These are phyloP conservation scores for Suhomyces tanzawaensis DNA, from an alignment of 805 yeast species.

Conservation along the genomic window DNA sequence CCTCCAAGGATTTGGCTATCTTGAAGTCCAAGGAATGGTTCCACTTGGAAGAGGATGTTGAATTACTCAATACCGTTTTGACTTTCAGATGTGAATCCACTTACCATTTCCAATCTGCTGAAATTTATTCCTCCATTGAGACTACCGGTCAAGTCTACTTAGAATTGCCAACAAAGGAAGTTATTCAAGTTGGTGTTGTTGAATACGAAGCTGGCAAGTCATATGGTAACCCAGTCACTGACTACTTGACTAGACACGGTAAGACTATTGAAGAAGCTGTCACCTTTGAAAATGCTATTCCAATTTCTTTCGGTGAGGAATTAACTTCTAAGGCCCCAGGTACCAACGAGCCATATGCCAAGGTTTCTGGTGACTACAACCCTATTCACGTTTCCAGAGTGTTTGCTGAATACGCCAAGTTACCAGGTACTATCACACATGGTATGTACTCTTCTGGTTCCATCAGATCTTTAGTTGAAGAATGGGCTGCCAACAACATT, in stretches of 20 bases:
- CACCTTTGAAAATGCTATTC: conserved; percentile 84
- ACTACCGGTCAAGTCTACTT: conserved; percentile 83
- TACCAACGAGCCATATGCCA: conserved; percentile 94
- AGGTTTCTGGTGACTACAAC: conserved; percentile 96
- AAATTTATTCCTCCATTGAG: conserved; percentile 72
- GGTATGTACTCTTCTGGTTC: conserved; percentile 99
- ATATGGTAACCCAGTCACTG: conserved; percentile 96
- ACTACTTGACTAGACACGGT: conserved; percentile 89
- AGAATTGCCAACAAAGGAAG: conserved; percentile 91
- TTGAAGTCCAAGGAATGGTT: conserved; percentile 97
- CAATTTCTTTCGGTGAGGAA: conserved; percentile 66
- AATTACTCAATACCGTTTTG: conserved; percentile 73
- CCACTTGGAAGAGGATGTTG: conserved; percentile 69
- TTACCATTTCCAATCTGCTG: conserved; percentile 73
- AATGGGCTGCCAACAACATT: conserved; percentile 97
- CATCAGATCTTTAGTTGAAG: conserved; percentile 91
- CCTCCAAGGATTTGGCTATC: conserved; percentile 89
- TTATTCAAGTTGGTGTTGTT: conserved; percentile 77
- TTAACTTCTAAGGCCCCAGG: conserved; percentile 82
- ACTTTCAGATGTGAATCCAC: conserved; percentile 88
- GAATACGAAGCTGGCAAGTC: conserved; percentile 88
- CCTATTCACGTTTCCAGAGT: conserved; percentile 97
- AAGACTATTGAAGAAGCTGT: conserved; percentile 92
- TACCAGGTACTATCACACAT: conserved; percentile 98
- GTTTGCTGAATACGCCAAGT: conserved; percentile 86